phyloP scores from a whole-genome alignment of 176 grass and related monocot genomes.

The Triticum monococcum region DNA sequence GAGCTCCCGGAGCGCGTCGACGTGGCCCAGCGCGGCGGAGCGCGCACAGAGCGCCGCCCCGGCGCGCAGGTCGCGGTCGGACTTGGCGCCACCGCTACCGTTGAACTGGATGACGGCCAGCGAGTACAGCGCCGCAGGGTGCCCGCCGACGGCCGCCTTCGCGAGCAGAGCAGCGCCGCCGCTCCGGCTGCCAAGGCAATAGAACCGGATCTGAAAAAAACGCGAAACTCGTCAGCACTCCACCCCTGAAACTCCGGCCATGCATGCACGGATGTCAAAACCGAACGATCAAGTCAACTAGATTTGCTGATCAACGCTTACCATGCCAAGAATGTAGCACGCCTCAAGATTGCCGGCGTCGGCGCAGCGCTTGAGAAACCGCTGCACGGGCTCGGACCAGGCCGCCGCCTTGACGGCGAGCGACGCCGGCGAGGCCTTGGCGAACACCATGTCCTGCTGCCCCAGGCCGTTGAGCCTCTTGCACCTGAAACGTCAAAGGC shows the following conservation, averaged over 20 bases:
- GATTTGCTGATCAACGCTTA: not conserved
- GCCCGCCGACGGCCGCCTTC: constrained; percentile 64
- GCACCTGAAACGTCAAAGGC: constrained; percentile 44
- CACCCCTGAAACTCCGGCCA: not conserved
- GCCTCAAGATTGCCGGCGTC: constrained; percentile 73
- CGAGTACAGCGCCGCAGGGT: constrained; percentile 75
- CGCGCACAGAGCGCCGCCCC: constrained; percentile 73
- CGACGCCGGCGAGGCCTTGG: constrained; percentile 51
- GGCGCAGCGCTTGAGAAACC: constrained; percentile 55
- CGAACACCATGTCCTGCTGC: constrained; percentile 50
- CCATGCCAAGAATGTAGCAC: constrained; percentile 88
- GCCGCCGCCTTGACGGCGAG: constrained; percentile 51
- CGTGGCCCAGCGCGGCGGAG: constrained; percentile 65
- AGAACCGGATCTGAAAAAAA: constrained; percentile 69
- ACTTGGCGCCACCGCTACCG: constrained; percentile 72
- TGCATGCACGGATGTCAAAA: not conserved
- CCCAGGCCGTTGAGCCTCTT: constrained; percentile 55
- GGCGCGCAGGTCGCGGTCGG: constrained; percentile 63
- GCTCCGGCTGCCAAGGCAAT: constrained; percentile 56
- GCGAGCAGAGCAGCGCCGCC: constrained; percentile 67
- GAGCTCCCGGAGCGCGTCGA: constrained; percentile 86
- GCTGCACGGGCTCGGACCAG: constrained; percentile 66
- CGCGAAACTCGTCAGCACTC: not conserved
- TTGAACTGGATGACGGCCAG: constrained; percentile 87
- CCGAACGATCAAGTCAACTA: not conserved